Evolutionary conservation across 78 protist genomes (phyloP).

Genomic region (Dictyostelium firmibasis): DNA sequence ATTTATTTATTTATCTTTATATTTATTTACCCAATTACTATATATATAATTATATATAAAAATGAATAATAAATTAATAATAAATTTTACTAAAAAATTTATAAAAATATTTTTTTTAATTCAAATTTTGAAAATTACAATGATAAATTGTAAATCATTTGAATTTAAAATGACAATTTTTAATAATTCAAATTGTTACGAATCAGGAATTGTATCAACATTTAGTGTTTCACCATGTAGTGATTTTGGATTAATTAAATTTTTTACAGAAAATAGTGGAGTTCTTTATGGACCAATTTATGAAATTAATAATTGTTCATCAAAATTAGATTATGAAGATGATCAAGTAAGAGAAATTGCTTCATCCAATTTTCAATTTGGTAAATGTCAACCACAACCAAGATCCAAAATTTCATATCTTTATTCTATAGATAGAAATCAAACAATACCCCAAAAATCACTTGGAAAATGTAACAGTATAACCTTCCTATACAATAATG

Average conservation of each 20-base stretch:
- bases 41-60: no score
- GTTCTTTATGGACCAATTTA: background rate
- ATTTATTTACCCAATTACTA: background rate
- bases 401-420: background rate
- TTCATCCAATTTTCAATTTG: background rate
- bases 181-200: background rate
- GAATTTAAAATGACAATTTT: background rate
- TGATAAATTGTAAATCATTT: background rate
- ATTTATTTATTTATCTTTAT: no score
- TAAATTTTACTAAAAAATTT: background rate
- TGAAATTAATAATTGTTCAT: background rate
- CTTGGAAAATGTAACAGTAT: background rate
- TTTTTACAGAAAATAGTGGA: background rate
- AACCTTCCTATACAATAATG: background rate
- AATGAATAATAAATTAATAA: background rate
- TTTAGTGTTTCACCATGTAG: background rate
- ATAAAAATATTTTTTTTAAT: background rate
- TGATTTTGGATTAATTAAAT: background rate
- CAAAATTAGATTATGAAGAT: background rate
- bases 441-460: background rate
- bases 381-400: background rate
- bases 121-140: background rate
- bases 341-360: background rate
- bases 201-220: background rate
- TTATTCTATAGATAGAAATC: background rate